phyloP scores from a whole-genome alignment of 371 early-diverging fungal species.

The Mortierella sp. region DNA sequence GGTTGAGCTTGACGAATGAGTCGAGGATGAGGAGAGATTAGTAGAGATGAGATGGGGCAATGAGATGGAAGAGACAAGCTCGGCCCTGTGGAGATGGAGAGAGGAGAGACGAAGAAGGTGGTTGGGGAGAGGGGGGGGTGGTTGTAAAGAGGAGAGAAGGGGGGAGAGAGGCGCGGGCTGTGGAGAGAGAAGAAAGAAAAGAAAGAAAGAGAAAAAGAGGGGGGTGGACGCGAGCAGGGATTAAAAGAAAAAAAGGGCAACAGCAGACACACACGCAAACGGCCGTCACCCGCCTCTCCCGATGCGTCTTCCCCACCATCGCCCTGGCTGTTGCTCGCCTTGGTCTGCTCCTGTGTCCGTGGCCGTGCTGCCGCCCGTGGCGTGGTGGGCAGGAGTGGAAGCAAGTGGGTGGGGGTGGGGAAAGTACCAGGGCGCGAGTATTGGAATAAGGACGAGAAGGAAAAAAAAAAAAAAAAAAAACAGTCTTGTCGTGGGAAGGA shows the following conservation, averaged over 20 bases:
- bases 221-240: background rate
- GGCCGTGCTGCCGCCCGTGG: no score
- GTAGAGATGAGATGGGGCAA: background rate
- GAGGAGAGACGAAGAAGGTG: conserved; percentile 7
- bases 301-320: no score
- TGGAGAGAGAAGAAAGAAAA: conserved; percentile 2
- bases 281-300: background rate
- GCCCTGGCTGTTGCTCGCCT: no score
- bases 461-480: conserved; percentile 2
- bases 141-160: conserved; percentile 12
- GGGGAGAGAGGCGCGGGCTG: background rate
- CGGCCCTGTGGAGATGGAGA: background rate
- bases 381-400: no score
- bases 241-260: conserved; percentile 3
- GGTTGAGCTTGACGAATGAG: background rate
- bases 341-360: no score
- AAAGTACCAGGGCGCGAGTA: no score
- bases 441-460: no score
- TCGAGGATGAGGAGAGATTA: conserved; percentile 1
- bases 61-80: background rate
- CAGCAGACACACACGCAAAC: background rate
- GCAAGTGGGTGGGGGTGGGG: no score
- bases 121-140: background rate
- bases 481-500: background rate
- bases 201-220: background rate